Evolutionary conservation across 345 rosid species (phyloP), one percentile per base, ranked within the genome.

Genomic region (Boechera retrofracta): DNA sequence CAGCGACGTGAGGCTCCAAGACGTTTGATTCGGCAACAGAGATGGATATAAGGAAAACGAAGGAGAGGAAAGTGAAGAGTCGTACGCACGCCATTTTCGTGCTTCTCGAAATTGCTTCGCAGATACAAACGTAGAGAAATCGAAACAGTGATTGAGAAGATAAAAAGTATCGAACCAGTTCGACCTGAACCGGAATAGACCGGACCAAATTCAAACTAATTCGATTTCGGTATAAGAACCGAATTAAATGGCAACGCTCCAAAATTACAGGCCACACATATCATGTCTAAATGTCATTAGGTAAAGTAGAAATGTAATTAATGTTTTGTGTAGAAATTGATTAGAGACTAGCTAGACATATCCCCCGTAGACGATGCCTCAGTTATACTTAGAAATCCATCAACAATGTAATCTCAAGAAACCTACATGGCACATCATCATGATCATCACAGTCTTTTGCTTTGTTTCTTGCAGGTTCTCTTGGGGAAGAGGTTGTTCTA

Each of bases 1-100:
- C 83, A 7, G 80, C 79, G 55, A 84, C 79, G 35, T 76, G 89
- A 71, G 91, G 90, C 58, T 81, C 60, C 10, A 71, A 65, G 52
- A 6, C 72, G 21, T 79, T 44, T 0, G 86, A 62, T 68, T 81
- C 75, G 29, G 85, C 74, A 54, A 71, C 71, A 3, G 77, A 77
- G 41, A 58, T 9, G 62, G 15, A 2, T 11, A 80, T 55, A 12
- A 69, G 13, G 7, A 70, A 79, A 51, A 76, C 74, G 55, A 81
- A 49, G 73, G 10, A 79, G 51, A 80, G 10, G 60, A 84, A 49
- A 33, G 77, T 10, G 47, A 41, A 42, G 71, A 49, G 52, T 47
- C 72, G 56, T 15, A 9, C 13, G 32, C 49, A 58, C 28, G 3
- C 81, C 77, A 78, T 77, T 71, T 51, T 48, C 21, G 54, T 53